Conservation (phyloP, 257 asterid genomes). For the Eucommia ulmoides region DNA sequence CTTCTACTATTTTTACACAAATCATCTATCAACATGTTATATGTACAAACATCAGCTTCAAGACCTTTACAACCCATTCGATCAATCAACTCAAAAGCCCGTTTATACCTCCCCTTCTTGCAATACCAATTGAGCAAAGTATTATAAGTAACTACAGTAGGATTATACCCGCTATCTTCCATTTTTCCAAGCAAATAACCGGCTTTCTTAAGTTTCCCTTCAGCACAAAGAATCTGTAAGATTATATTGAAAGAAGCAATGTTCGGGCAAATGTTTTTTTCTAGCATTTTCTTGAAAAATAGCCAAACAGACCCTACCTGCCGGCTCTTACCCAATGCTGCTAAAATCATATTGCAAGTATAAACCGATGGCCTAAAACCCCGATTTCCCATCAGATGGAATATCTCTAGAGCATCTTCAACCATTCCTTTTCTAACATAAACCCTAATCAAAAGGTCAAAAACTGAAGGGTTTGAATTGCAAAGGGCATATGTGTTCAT, state of each 20-base stretch:
- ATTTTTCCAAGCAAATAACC: constrained; percentile 49
- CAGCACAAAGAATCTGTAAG: constrained; percentile 53
- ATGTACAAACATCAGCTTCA: constrained; percentile 65
- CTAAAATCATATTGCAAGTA: constrained; percentile 73
- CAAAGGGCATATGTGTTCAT: constrained; percentile 74
- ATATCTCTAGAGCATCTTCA: constrained; percentile 42
- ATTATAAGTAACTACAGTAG: constrained; percentile 69
- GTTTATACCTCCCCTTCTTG: constrained; percentile 65
- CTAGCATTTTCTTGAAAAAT: constrained; percentile 65
- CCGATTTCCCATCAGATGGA: constrained; percentile 48
- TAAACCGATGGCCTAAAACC: constrained; percentile 59
- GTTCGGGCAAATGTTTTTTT: constrained; percentile 44
- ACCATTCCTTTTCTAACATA: constrained; percentile 36
- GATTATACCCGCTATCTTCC: constrained; percentile 91
- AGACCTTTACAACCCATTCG: constrained; percentile 66
- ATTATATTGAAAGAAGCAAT: constrained; percentile 62
- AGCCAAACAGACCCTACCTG: constrained; percentile 46
- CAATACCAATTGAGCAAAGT: constrained; percentile 74
- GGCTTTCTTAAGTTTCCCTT: constrained; percentile 66
- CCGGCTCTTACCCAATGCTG: constrained; percentile 31
- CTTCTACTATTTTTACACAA: constrained; percentile 55
- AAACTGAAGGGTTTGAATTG: constrained; percentile 82
- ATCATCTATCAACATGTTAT: constrained; percentile 64
- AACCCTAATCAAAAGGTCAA: constrained; percentile 72
- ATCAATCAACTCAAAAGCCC: constrained; percentile 58